Evolutionary conservation across 106 monocot genomes (phyloP), one percentile per base, ranked within the genome.

Genomic region (Cymbidium sinense): DNA sequence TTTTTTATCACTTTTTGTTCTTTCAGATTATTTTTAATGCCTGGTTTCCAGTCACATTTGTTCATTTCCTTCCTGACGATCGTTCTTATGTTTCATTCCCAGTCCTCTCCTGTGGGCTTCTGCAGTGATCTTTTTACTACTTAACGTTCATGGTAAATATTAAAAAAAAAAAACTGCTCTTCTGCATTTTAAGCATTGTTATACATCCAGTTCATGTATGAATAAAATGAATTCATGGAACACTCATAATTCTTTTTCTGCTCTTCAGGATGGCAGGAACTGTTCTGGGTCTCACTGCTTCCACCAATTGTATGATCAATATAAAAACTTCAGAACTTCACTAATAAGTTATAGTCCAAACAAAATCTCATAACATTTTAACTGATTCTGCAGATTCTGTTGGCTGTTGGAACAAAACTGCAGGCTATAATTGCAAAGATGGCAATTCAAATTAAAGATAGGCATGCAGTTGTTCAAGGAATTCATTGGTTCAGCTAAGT

Each of bases 401-500:
- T 93, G 75, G 87, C 89, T 37, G 89, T 96, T 81, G 96, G 96
- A 7, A 93, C 96, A 75, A 93, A 96, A 78, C 77, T 93, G 51
- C 93, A 91, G 81, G 96, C 89, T 54, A 96, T 96, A 33, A 93
- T 93, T 70, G 74, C 91, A 30, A 77, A 52, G 76, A 96, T 96
- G 96, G 93, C 96, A 51, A 70, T 91, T 79, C 89, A 91, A 55
- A 93, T 96, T 28, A 74, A 86, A 75, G 91, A 96, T 25, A 89
- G 77, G 33, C 89, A 96, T 78, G 61, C 82, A 61, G 89, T 93
- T 17, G 81, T 96, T 85, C 93, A 93, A 81, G 96, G 96, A 75
- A 87, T 91, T 55, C 96, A 71, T 61, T 93, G 69, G 96, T 96
- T 67, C 83, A 87, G 74, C 84, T 93, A 21, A 88, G 83, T 39